Base-by-base conservation (phyloP, 164 flowering plant genomes). In the Hamamelis virginiana region DNA sequence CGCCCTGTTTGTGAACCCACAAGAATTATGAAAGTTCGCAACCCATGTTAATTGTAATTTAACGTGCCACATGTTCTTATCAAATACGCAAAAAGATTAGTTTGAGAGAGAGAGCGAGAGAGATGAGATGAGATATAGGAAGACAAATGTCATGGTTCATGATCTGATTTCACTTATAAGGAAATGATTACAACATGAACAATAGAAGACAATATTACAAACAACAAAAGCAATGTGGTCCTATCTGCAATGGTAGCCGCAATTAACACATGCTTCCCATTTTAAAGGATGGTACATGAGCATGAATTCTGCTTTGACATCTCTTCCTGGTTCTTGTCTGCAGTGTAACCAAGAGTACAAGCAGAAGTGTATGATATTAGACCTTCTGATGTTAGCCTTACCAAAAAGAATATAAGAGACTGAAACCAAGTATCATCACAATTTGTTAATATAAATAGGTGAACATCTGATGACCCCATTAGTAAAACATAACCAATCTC, bases 251-350 rank as follows among this genome's bases (percentile, higher is more conserved):
- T 22, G 11, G 51, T 46, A 13, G 52, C n/a, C 26, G 13, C 50
- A 46, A 46, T n/a, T n/a, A n/a, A n/a, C n/a, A 9, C 45, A 61
- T 21, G 26, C 48, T 61, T 61, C 45, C 47, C 66, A 45, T 21
- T 69, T 69, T 22, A 69, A 19, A 69, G 65, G 56, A 69, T 69
- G 59, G 5, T 27, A 48, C 72, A 69, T 27, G 72, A 21, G 25
- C 72, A 69, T 3, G 72, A 60, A 41, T 69, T 69, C 58, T 69
- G 65, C 72, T 69, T 60, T 1, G 27, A 14, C 28, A 53, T 27
- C 27, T 60, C 72, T 38, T 28, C 65, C 43, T 41, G 26, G 33
- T 48, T 69, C 43, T 69, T 69, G 58, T 69, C 72, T 69, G 71
- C 58, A 48, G 41, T 15, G 19, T 28, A 33, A 14, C 46, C 48